These are phyloP conservation scores for Boeremia lycopersici DNA, from an alignment of 2,329 filamentous ascomycete genomes.

Conservation along the genomic window DNA sequence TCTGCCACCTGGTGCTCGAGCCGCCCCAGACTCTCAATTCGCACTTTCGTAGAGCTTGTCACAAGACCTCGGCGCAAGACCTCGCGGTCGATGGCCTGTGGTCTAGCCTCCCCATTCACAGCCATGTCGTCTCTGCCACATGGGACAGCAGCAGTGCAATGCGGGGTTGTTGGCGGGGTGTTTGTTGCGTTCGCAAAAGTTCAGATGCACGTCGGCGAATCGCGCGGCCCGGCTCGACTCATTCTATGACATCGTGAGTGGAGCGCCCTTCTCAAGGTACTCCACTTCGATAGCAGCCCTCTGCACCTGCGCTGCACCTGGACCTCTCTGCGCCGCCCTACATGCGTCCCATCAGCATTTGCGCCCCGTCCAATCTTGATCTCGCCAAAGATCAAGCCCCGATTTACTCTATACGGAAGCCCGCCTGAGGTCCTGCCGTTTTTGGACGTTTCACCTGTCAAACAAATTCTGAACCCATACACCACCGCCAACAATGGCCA, in stretches of 20 bases:
- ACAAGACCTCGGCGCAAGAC: conserved; percentile 51
- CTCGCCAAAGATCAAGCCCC: conserved; percentile 44
- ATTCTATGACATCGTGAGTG: conserved; percentile 29
- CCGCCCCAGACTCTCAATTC: conserved; percentile 52
- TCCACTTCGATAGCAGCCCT: conserved; percentile 20
- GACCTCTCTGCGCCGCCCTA: conserved; percentile 35
- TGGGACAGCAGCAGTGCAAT: conserved; percentile 24
- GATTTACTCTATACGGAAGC: conserved; percentile 43
- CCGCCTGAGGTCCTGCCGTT: conserved; percentile 25
- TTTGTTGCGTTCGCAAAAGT: conserved; percentile 27
- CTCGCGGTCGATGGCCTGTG: conserved; percentile 40
- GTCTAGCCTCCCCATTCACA: conserved; percentile 43
- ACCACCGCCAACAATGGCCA: conserved; percentile 66
- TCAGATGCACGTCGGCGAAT: conserved; percentile 17
- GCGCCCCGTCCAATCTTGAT: conserved; percentile 40
- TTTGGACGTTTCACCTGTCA: conserved; percentile 18
- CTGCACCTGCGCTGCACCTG: conserved; percentile 15
- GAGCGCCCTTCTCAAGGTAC: conserved; percentile 23
- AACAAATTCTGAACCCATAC: conserved; percentile 6
- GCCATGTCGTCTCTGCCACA: conserved; percentile 46
- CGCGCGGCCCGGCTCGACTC: conserved; percentile 17
- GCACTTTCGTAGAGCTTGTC: conserved; percentile 56
- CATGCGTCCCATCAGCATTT: conserved; percentile 37
- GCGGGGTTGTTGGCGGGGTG: conserved; percentile 37
- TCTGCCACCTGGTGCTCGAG: conserved; percentile 52